Percentiles rank a stretch among this genome's conserved stretches.
Conservation (phyloP, 129 eudicot species). For the Helianthus tuberosus region DNA sequence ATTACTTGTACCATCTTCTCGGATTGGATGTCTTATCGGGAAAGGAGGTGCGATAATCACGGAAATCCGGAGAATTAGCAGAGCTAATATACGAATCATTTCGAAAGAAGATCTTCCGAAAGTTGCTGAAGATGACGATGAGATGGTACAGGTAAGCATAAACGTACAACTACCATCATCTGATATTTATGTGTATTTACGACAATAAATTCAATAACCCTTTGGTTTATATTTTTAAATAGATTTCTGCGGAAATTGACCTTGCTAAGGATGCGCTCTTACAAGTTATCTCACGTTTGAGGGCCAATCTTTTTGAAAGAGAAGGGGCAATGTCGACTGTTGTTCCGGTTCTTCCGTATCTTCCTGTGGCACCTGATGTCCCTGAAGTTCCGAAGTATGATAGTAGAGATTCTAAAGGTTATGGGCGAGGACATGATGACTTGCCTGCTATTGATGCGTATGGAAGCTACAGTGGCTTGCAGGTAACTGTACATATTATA, state of each 20-base stretch:
- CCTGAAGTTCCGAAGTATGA: slow-evolving; percentile 69
- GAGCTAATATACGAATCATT: slow-evolving; percentile 87
- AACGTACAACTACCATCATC: neutral
- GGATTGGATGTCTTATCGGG: slow-evolving; percentile 94
- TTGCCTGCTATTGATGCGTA: slow-evolving; percentile 62
- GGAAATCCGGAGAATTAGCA: slow-evolving; percentile 84
- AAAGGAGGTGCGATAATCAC: slow-evolving; percentile 92
- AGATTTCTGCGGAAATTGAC: slow-evolving; percentile 95
- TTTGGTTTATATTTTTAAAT: neutral
- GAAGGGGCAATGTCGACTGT: slow-evolving; percentile 81
- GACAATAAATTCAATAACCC: neutral
- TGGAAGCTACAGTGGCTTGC: slow-evolving; percentile 67
- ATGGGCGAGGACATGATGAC: slow-evolving; percentile 82
- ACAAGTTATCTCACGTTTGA: slow-evolving; percentile 84
- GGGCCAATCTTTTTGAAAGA: slow-evolving; percentile 93
- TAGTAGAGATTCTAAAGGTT: slow-evolving; percentile 65
- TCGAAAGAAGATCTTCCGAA: slow-evolving; percentile 88
- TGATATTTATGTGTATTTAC: slow-evolving; percentile 1
- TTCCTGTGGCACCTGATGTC: slow-evolving; percentile 69
- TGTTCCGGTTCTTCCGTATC: slow-evolving; percentile 90
- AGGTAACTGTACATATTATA: slow-evolving; percentile 41
- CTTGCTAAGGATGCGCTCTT: slow-evolving; percentile 80
- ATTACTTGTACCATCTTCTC: slow-evolving; percentile 82
- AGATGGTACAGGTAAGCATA: slow-evolving; percentile 90
- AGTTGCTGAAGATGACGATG: slow-evolving; percentile 92